These are phyloP conservation scores for Triticum aestivum DNA, from an alignment of 176 grass and related monocot genomes.

Conservation along the genomic window IWGSC_CS_RefSeq_v2.1 NC_057814.1:181142557-181143056, in stretches of 20 bases:
- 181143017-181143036: not conserved
- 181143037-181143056: conserved; percentile 3
- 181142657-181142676: not conserved
- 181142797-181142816: conserved; percentile 35
- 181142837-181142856: conserved; percentile 21
- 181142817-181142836: conserved; percentile 35
- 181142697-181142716: not conserved
- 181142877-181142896: conserved; percentile 47
- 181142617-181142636: too few relatives aligned
- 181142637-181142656: not conserved
- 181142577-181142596: too few relatives aligned
- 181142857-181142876: conserved; percentile 56
- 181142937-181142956: not conserved
- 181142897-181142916: conserved; percentile 36
- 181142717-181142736: not conserved
- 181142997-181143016: conserved; percentile 50
- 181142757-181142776: not conserved
- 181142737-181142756: not conserved
- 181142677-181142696: not conserved
- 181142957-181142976: conserved; percentile 34
- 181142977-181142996: conserved; percentile 44
- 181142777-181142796: conserved; percentile 25
- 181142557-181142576: too few relatives aligned
- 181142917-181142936: not conserved
- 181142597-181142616: too few relatives aligned